These are phyloP conservation scores for Volutella citrinella DNA, from an alignment of 2,329 filamentous ascomycete species.

Conservation along the genomic window DNA sequence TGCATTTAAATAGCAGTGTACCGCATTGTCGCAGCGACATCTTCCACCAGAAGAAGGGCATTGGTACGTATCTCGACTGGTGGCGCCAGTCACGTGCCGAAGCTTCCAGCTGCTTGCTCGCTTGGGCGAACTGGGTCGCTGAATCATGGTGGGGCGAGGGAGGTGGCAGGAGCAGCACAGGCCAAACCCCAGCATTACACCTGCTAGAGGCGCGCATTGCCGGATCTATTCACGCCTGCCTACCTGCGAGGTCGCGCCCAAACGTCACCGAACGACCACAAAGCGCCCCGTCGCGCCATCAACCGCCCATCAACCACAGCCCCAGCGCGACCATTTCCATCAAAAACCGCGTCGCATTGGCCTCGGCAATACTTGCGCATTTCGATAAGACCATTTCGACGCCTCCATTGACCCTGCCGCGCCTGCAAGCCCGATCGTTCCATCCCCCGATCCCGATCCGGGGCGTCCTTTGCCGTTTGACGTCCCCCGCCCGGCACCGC, in stretches of 20 bases:
- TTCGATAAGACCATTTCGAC: constrained; percentile 9
- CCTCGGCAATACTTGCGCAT: constrained; percentile 15
- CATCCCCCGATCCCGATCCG: constrained; percentile 21
- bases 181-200: constrained; percentile 8
- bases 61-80: too few relatives aligned
- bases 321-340: constrained; percentile 25
- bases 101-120: too few relatives aligned
- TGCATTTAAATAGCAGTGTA: too few relatives aligned
- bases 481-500: constrained; percentile 23
- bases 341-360: constrained; percentile 24
- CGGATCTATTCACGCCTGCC: constrained; percentile 16
- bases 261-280: constrained; percentile 17
- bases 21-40: too few relatives aligned
- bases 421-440: constrained; percentile 12
- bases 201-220: constrained; percentile 9
- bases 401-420: constrained; percentile 14
- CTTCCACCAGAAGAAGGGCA: too few relatives aligned
- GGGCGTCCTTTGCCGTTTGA: constrained; percentile 24
- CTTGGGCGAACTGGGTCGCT: too few relatives aligned
- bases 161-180: constrained; percentile 3
- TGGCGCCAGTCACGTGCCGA: too few relatives aligned
- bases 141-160: too few relatives aligned
- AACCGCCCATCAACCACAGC: constrained; percentile 25
- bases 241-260: constrained; percentile 19
- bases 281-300: constrained; percentile 20